Base-by-base conservation (phyloP, 2,329 filamentous ascomycete species). In the Aureobasidium sp. region DNA sequence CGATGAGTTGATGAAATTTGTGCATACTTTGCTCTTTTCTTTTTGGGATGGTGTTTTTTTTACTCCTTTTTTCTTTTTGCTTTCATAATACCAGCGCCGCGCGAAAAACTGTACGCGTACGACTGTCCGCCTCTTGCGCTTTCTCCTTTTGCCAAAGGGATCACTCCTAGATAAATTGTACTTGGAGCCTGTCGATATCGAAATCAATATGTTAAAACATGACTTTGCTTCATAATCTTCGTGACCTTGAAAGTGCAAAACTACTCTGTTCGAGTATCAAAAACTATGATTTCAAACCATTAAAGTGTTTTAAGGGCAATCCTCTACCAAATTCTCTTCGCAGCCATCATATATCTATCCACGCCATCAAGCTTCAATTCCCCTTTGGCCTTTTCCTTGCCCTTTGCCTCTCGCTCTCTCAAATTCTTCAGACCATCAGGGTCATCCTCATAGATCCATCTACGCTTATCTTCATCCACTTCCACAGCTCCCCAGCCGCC, bases 311-410 rank as follows among this genome's bases (percentile, higher is more conserved):
- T 22, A 11, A 5, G 11, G 22, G 29, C 5, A 9, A 22, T 11
- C 5, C 1, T 52, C 69, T 76, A 97, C 94, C 94, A 99, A 69
- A 99, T 99, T 72, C 94, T 83, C 81, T 97, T 97, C 0, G 91
- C 90, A 68, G 91, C 87, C 94, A 97, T 97, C 72, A 91, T 91
- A 77, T 97, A 99, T 69, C 94, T 82, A 68, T 81, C 85, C 65
- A 86, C 90, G 72, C 77, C 85, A 70, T 81, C 88, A 75, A 85
- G 84, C 72, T 84, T 85, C 58, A 84, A 82, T 61, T 74, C 73
- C 39, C 53, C 62, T 61, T 74, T 72, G 42, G 80, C 76, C 63
- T 73, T 76, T 27, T 80, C 81, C 55, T 67, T 67, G 20, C 86
- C 66, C 70, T 84, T 83, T 64, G 87, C 86, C 65, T 86, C 85